Evolutionary conservation across 768 basidiomycete species (phyloP).

Genomic region (Tylopilus cervinicoccineus): DNA sequence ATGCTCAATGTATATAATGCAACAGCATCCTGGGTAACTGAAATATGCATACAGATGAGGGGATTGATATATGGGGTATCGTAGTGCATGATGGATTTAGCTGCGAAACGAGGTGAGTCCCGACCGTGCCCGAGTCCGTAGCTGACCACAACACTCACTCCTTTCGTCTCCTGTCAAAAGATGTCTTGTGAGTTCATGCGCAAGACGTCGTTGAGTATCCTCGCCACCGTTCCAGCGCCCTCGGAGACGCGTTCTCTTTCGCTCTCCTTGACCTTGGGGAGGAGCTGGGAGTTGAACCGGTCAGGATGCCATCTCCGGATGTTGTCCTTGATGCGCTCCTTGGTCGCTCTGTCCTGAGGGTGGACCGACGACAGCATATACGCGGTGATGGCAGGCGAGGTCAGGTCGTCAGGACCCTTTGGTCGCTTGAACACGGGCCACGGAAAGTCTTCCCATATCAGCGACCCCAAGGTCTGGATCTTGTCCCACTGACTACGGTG

Average conservation of each 20-base stretch:
- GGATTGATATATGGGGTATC: conserved; percentile 29
- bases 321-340: conserved; percentile 74
- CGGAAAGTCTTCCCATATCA: conserved; percentile 67
- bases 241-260: conserved; percentile 66
- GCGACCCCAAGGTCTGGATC: conserved; percentile 35
- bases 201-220: conserved; percentile 69
- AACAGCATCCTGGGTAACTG: conserved; percentile 16
- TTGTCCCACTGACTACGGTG: conserved; percentile 63
- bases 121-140: neutral
- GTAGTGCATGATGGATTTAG: conserved; percentile 19
- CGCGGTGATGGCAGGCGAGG: conserved; percentile 48
- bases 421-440: conserved; percentile 70
- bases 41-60: conserved; percentile 30
- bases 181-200: conserved; percentile 41
- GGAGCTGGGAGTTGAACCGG: conserved; percentile 67
- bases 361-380: conserved; percentile 60
- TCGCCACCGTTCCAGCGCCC: conserved; percentile 69
- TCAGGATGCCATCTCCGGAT: conserved; percentile 81
- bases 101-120: conserved; percentile 17
- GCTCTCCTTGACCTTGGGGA: conserved; percentile 58
- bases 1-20: conserved; percentile 11
- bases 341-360: conserved; percentile 49
- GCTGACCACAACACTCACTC: conserved; percentile 21
- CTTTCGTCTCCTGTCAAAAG: conserved; percentile 27
- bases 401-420: conserved; percentile 56